Conservation (phyloP, 2,329 filamentous ascomycete genomes). For the Monosporascus sp. region DNA sequence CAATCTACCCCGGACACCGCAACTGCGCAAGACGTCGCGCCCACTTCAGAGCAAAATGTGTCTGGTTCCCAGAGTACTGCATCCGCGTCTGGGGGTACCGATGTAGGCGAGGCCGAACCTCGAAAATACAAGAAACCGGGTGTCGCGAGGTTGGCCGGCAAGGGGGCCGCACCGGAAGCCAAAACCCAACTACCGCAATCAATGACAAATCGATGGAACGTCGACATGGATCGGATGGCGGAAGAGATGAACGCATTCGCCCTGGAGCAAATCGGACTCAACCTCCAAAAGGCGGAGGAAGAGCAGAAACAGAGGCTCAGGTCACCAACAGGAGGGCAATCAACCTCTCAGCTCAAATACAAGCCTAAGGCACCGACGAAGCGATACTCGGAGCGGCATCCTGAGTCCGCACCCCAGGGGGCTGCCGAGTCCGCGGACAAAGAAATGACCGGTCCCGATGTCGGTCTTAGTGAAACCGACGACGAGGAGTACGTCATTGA, state of each 20-base stretch:
- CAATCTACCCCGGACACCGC: constrained; percentile 11
- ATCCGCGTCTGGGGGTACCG: constrained; percentile 12
- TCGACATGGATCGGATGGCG: constrained; percentile 27
- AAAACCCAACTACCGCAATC: constrained; percentile 24
- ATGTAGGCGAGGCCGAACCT: constrained; percentile 17
- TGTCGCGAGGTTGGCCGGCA: constrained; percentile 20
- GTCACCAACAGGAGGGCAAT: constrained; percentile 7
- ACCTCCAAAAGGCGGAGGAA: constrained; percentile 42
- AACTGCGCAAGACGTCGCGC: background rate
- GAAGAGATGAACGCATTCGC: constrained; percentile 41
- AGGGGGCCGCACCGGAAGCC: constrained; percentile 10
- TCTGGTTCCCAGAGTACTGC: background rate
- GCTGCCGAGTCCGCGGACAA: constrained; percentile 17
- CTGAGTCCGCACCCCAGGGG: constrained; percentile 31
- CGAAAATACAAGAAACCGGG: constrained; percentile 31
- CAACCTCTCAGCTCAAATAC: constrained; percentile 35
- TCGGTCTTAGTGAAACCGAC: constrained; percentile 37
- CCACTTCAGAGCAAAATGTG: background rate
- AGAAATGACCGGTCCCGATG: constrained; percentile 24
- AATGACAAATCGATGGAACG: constrained; percentile 31
- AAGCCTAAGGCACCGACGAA: constrained; percentile 51
- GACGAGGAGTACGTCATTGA: constrained; percentile 59
- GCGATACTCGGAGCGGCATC: constrained; percentile 52
- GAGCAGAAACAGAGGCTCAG: constrained; percentile 29
- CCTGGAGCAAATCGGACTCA: constrained; percentile 51